Conservation (phyloP, 2,329 filamentous ascomycete genomes). For the Cordyceps tenuipes region DNA sequence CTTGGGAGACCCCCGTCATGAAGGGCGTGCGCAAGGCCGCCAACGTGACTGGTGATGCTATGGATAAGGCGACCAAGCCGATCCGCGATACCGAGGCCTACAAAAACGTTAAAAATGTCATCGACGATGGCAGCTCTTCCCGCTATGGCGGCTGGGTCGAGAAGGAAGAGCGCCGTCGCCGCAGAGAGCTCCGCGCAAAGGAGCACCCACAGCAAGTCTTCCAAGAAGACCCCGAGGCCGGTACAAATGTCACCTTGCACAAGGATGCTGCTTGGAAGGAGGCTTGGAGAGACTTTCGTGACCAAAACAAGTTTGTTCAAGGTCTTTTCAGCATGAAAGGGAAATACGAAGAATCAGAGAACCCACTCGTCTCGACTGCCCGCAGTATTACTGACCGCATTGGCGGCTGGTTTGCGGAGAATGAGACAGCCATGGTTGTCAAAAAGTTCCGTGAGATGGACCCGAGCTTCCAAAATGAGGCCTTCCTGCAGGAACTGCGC, state of each 20-base stretch:
- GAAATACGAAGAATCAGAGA: constrained; percentile 93
- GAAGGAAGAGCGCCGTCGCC: constrained; percentile 82
- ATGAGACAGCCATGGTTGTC: constrained; percentile 94
- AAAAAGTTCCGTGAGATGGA: constrained; percentile 98
- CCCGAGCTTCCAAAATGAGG: constrained; percentile 86
- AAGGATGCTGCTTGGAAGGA: constrained; percentile 98
- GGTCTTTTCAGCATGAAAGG: constrained; percentile 78
- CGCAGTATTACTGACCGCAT: constrained; percentile 90
- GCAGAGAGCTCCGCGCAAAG: constrained; percentile 65
- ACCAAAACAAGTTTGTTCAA: constrained; percentile 82
- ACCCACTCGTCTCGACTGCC: constrained; percentile 86
- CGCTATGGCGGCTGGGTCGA: constrained; percentile 95
- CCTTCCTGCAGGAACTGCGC: constrained; percentile 88
- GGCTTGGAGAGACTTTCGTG: constrained; percentile 93
- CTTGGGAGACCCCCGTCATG: constrained; percentile 90
- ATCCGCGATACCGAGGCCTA: constrained; percentile 91
- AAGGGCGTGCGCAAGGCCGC: constrained; percentile 85
- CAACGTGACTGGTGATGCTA: constrained; percentile 71
- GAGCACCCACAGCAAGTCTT: constrained; percentile 51
- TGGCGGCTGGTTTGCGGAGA: constrained; percentile 94
- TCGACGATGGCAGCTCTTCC: constrained; percentile 94
- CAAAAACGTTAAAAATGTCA: constrained; percentile 89
- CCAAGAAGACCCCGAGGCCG: constrained; percentile 86
- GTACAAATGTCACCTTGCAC: constrained; percentile 88
- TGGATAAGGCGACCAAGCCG: constrained; percentile 92